These are phyloP conservation scores for Globisporangium mamillatum DNA, from an alignment of 352 stramenopile genomes.

Conservation along the genomic window DNA sequence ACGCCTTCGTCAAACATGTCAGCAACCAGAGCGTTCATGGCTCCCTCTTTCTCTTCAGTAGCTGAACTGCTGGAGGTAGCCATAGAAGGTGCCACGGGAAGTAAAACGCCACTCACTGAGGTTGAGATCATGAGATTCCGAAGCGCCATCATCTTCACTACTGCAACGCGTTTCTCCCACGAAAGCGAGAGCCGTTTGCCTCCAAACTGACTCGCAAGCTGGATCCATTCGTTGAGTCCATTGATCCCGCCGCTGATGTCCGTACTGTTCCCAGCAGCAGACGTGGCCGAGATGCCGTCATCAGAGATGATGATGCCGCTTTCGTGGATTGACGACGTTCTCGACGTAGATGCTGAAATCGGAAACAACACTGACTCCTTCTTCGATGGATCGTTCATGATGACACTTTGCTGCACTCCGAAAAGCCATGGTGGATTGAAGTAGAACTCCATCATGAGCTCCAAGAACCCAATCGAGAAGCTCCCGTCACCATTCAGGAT, in stretches of 20 bases:
- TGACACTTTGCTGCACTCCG: constrained; percentile 74
- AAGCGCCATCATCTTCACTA: constrained; percentile 64
- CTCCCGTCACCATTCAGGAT: constrained; percentile 72
- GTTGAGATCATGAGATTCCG: constrained; percentile 44
- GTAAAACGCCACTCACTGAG: background rate
- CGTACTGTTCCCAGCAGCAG: constrained; percentile 22
- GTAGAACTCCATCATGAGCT: constrained; percentile 87
- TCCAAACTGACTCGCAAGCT: constrained; percentile 56
- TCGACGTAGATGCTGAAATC: constrained; percentile 40
- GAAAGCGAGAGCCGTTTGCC: constrained; percentile 64
- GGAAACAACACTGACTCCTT: constrained; percentile 73
- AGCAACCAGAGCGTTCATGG: constrained; percentile 26
- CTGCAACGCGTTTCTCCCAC: constrained; percentile 69
- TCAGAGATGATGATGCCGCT: constrained; percentile 49
- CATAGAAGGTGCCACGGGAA: background rate
- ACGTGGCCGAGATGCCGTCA: constrained; percentile 33
- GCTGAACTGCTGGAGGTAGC: background rate
- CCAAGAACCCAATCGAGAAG: constrained; percentile 65
- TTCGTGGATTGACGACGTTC: constrained; percentile 32
- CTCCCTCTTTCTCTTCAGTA: background rate
- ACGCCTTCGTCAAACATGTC: constrained; percentile 64
- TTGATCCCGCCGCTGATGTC: constrained; percentile 24
- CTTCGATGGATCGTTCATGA: constrained; percentile 83
- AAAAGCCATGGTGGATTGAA: constrained; percentile 59
- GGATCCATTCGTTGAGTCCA: constrained; percentile 65